These are phyloP conservation scores for Russula virescens DNA, from an alignment of 768 basidiomycete species.

Conservation along the genomic window DNA sequence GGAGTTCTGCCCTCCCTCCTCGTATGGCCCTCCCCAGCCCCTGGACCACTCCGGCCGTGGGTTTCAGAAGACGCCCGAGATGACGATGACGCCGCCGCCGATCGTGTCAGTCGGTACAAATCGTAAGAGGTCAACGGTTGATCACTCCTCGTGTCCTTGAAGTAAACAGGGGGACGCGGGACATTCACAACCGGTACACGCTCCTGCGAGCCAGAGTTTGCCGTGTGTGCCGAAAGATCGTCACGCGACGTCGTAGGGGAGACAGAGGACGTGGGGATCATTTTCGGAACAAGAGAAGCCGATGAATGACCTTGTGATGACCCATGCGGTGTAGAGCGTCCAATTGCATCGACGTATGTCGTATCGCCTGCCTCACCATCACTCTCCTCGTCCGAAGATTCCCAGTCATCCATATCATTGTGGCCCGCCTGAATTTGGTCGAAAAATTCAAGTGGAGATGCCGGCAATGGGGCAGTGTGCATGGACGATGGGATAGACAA, in stretches of 20 bases:
- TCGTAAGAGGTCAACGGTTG: conserved; percentile 19
- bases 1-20: conserved; percentile 45
- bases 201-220: conserved; percentile 9
- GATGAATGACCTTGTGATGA: conserved; percentile 15
- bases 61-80: conserved; percentile 11
- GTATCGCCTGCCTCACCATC: conserved; percentile 27
- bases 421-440: conserved; percentile 65
- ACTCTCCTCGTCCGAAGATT: conserved; percentile 48
- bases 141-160: conserved; percentile 21
- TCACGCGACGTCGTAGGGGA: conserved; percentile 11
- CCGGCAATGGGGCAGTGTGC: conserved; percentile 57
- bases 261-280: conserved; percentile 18
- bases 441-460: conserved; percentile 70
- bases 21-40: conserved; percentile 2
- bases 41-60: conserved; percentile 14
- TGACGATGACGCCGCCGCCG: conserved; percentile 9
- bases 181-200: conserved; percentile 17
- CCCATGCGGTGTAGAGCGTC: conserved; percentile 4
- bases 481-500: conserved; percentile 40
- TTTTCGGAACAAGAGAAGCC: conserved; percentile 1
- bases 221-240: conserved; percentile 1
- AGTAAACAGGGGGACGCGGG: conserved; percentile 19
- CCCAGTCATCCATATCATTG: conserved; percentile 69
- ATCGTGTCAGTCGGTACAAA: conserved; percentile 12
- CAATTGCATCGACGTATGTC: conserved; percentile 26